Evolutionary conservation across 805 yeast species (phyloP).

Genomic region (Kuraishia cidri): DNA sequence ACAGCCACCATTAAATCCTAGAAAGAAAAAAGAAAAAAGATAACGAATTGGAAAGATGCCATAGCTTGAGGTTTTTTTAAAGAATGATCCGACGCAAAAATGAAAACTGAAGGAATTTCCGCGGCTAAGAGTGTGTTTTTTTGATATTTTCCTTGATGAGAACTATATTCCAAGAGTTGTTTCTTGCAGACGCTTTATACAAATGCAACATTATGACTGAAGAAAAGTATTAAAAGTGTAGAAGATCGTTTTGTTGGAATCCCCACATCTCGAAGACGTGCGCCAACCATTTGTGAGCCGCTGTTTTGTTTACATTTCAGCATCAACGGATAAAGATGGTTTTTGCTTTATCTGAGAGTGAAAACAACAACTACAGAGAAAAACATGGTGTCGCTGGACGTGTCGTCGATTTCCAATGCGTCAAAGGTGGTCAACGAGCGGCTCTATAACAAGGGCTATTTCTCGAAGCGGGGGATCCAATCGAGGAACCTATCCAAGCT

Average conservation of each 20-base stretch:
- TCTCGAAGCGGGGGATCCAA: background rate
- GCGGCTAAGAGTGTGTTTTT: background rate
- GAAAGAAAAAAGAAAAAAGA: background rate
- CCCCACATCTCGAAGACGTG: no score
- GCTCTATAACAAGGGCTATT: background rate
- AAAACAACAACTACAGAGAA: no score
- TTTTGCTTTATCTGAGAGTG: no score
- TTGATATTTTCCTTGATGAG: background rate
- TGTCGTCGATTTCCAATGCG: background rate
- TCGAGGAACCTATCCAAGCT: background rate
- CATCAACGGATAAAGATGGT: no score
- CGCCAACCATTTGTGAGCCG: no score
- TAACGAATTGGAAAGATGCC: no score
- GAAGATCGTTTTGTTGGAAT: no score
- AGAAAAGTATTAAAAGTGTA: no score
- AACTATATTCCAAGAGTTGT: background rate
- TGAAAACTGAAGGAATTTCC: background rate
- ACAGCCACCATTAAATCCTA: constrained; percentile 3
- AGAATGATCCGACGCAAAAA: background rate
- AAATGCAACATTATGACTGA: no score
- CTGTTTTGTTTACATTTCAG: no score
- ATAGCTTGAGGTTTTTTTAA: no score
- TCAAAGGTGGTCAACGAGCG: background rate
- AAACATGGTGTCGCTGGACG: background rate
- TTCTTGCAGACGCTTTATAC: no score